These are phyloP conservation scores for Colletotrichum trifolii DNA, from an alignment of 2,329 filamentous ascomycete genomes.

Conservation along the genomic window DNA sequence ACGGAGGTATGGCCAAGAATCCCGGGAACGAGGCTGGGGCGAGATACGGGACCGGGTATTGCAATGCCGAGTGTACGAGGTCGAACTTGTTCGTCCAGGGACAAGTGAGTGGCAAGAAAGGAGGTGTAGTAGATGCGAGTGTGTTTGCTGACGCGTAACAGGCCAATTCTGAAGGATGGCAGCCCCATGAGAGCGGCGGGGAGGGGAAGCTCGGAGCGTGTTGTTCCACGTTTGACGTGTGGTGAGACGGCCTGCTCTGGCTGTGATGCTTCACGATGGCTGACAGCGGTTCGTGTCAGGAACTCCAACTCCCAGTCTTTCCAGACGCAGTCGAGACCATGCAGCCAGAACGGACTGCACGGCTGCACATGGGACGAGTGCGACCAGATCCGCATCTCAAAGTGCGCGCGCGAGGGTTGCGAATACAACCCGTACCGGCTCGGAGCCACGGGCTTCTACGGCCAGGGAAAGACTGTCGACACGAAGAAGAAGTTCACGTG, in stretches of 20 bases:
- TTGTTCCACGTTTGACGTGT: constrained; percentile 69
- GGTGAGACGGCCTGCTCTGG: constrained; percentile 53
- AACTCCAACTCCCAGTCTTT: constrained; percentile 66
- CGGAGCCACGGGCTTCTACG: constrained; percentile 70
- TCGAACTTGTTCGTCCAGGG: constrained; percentile 61
- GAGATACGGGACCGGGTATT: constrained; percentile 67
- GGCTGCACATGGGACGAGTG: constrained; percentile 37
- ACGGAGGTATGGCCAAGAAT: constrained; percentile 59
- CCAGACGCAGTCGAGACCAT: constrained; percentile 23
- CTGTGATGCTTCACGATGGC: neutral
- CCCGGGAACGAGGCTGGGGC: constrained; percentile 57
- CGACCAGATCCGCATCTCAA: constrained; percentile 56
- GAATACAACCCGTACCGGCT: constrained; percentile 74
- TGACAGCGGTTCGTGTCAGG: constrained; percentile 8
- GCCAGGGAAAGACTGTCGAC: constrained; percentile 65
- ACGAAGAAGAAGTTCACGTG: constrained; percentile 64
- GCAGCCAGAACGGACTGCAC: constrained; percentile 1
- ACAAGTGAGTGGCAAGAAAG: constrained; percentile 36
- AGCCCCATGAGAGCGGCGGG: constrained; percentile 59
- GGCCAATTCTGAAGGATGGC: constrained; percentile 56
- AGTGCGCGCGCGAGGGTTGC: constrained; percentile 74
- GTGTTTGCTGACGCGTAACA: constrained; percentile 10
- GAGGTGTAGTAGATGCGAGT: neutral
- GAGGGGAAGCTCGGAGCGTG: constrained; percentile 61
- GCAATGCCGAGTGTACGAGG: constrained; percentile 57